Conservation (phyloP, 495 filamentous ascomycete genomes). For the Trichoderma erinaceum region DNA sequence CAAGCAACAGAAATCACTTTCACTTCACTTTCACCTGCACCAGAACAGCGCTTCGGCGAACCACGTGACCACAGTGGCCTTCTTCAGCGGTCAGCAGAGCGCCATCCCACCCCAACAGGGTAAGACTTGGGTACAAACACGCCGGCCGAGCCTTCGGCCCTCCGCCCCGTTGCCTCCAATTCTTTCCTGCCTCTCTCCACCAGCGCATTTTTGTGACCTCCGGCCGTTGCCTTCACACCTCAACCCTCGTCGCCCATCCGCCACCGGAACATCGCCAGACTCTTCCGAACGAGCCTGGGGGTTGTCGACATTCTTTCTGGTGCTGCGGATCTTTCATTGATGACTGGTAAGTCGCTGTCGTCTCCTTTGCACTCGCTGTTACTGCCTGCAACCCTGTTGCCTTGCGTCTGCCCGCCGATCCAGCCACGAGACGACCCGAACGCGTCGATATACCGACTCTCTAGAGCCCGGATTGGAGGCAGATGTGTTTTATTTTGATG, state of each 20-base stretch:
- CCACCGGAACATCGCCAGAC: constrained; percentile 13
- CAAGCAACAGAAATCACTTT: too few relatives aligned
- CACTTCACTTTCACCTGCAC: too few relatives aligned
- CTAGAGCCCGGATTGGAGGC: constrained; percentile 14
- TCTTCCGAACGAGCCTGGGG: constrained; percentile 16
- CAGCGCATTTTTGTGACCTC: constrained; percentile 15
- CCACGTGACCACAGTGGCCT: neutral
- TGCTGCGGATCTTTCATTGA: constrained; percentile 29
- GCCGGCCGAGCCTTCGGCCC: constrained; percentile 14
- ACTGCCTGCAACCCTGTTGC: constrained; percentile 18
- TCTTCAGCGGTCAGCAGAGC: constrained; percentile 12
- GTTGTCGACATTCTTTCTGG: constrained; percentile 19
- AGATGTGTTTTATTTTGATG: constrained; percentile 22
- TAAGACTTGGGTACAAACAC: constrained; percentile 11
- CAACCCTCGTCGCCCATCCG: constrained; percentile 11
- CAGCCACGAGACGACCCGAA: constrained; percentile 36
- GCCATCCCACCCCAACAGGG: constrained; percentile 11
- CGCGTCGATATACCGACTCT: constrained; percentile 35
- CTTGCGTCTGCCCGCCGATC: constrained; percentile 31
- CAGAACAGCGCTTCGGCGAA: neutral
- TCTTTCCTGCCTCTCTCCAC: constrained; percentile 17
- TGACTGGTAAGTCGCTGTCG: constrained; percentile 34
- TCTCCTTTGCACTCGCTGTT: constrained; percentile 18
- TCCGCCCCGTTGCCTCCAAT: constrained; percentile 15
- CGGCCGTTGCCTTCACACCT: constrained; percentile 13